Evolutionary conservation across 2,329 filamentous ascomycete species (phyloP).

Genomic region (Lasiodiplodia sp.): DNA sequence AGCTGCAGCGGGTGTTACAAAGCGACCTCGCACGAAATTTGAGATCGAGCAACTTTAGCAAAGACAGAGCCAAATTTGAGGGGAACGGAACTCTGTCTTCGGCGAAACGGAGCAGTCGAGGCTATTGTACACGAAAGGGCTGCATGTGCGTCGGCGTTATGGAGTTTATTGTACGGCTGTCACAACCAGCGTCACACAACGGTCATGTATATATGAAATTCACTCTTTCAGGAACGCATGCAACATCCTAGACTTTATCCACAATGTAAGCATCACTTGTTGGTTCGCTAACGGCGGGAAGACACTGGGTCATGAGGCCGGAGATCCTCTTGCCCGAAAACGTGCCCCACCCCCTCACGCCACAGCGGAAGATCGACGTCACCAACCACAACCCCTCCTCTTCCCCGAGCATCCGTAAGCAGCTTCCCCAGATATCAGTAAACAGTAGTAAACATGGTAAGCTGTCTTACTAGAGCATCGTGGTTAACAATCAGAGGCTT

Average conservation of each 20-base stretch:
- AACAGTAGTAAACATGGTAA: not conserved
- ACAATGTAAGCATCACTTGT: not conserved
- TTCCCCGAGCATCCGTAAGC: constrained; percentile 7
- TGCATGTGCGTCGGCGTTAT: constrained; percentile 18
- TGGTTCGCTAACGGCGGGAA: constrained; percentile 13
- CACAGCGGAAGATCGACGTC: constrained; percentile 21
- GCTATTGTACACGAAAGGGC: not conserved
- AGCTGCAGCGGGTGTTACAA: not conserved
- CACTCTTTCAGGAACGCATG: constrained; percentile 18
- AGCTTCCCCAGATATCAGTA: constrained; percentile 35
- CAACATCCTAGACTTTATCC: not conserved
- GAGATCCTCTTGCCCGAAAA: constrained; percentile 27
- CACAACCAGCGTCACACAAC: not conserved
- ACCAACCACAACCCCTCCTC: not conserved
- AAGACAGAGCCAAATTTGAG: not conserved
- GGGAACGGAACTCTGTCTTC: not conserved
- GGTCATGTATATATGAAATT: not conserved
- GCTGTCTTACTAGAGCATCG: not conserved
- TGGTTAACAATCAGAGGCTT: not conserved
- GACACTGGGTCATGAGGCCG: constrained; percentile 13
- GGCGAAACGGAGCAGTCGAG: not conserved
- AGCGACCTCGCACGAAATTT: not conserved
- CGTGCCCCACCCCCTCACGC: constrained; percentile 24
- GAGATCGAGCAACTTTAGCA: not conserved
- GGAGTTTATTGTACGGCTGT: not conserved